Base-by-base conservation (phyloP, 768 basidiomycete genomes). In the Podaxis pistillaris region DNA sequence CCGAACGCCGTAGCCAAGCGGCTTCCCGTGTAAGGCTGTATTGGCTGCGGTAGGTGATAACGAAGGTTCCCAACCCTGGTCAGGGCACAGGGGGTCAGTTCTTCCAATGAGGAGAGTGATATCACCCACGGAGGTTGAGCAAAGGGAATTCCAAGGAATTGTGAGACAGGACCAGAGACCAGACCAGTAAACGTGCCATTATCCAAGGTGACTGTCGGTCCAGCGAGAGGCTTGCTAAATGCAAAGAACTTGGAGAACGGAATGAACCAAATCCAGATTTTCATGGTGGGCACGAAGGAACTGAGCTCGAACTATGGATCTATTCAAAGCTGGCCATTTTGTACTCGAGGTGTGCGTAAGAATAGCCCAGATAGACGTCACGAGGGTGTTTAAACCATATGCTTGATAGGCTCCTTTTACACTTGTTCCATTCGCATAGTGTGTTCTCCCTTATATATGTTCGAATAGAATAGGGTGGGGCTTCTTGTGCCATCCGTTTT, bases 81-180 rank as follows among this genome's bases (percentile, higher is more conserved):
- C 5, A 62, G 19, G 17, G 24, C 15, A n/a, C 26, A 37, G 52
- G 19, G 15, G 2, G 38, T 57, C 17, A 54, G 58, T 51, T 44
- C 3, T 24, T n/a, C n/a, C n/a, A 6, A 7, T 12, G 28, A 41
- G 3, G 7, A 55, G 1, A 47, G 40, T 8, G 28, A 3, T 38
- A 33, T 9, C 11, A 50, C 81, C 66, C 65, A 84, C 83, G 82
- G 81, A 19, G 82, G 76, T 63, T 77, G 67, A 1, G 82, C 82
- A 58, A 79, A 85, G 4, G 82, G 82, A 46, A 85, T 82, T 2
- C 83, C 82, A 2, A 82, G 68, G 64, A 81, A 85, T 53, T 77
- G 73, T 19, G 75, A 67, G 22, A 60, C 59, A n/a, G 59, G 7
- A 8, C 59, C 59, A 4, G 51, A 53, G 11, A 36, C 51, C 13